phyloP scores from a whole-genome alignment of 2,329 filamentous ascomycete genomes.

The Aspergillus persii region DNA sequence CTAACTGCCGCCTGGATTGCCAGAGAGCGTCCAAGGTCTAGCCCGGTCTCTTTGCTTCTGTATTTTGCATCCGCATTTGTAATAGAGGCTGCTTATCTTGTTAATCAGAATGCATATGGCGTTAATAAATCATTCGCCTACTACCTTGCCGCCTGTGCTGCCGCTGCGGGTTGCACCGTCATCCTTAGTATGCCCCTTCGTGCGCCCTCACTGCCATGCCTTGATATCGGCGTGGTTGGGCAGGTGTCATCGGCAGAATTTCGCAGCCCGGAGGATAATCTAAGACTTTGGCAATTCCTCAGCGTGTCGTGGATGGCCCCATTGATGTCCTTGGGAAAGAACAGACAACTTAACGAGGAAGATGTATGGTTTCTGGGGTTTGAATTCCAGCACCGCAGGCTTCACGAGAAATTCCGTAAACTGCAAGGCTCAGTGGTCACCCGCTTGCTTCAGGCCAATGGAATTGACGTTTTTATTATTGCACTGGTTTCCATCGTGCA shows the following conservation, averaged over 20 bases:
- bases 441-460: conserved; percentile 72
- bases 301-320: conserved; percentile 79
- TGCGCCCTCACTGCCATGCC: conserved; percentile 53
- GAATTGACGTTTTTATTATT: conserved; percentile 71
- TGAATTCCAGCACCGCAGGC: conserved; percentile 74
- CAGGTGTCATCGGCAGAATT: conserved; percentile 56
- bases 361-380: conserved; percentile 80
- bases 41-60: conserved; percentile 38
- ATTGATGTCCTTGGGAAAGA: conserved; percentile 64
- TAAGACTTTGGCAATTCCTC: conserved; percentile 81
- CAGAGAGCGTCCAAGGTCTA: conserved; percentile 41
- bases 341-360: conserved; percentile 67
- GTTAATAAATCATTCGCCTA: conserved; percentile 20
- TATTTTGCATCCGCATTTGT: conserved; percentile 34
- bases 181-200: conserved; percentile 70
- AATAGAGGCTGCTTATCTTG: conserved; percentile 34
- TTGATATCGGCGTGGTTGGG: conserved; percentile 60
- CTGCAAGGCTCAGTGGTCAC: conserved; percentile 69
- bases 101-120: conserved; percentile 18
- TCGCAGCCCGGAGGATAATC: conserved; percentile 75
- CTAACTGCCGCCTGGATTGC: conserved; percentile 35
- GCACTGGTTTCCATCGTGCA: conserved; percentile 64
- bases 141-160: conserved; percentile 36
- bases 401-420: conserved; percentile 72
- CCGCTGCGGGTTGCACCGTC: conserved; percentile 49